A percentile compares a stretch with the other conserved stretches of the same genome.
Evolutionary conservation across 257 asterid genomes (phyloP).

Genomic region (Forsythia suspensa): DNA sequence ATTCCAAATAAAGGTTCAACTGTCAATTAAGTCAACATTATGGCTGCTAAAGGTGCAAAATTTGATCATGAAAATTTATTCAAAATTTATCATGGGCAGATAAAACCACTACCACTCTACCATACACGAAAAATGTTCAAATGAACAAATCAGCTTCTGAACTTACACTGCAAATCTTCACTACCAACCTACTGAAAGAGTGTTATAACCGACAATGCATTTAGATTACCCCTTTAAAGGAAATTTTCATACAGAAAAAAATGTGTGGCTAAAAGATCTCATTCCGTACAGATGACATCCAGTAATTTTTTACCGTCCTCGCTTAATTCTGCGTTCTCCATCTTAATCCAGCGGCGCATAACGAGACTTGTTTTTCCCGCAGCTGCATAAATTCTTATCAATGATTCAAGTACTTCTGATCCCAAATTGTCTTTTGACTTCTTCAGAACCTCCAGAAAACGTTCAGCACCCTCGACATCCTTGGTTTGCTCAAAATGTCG

Average conservation of each 20-base stretch:
- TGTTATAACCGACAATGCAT: background rate
- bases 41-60: slow-evolving; percentile 7
- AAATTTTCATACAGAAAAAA: background rate
- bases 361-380: slow-evolving; percentile 65
- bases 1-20: background rate
- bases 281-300: slow-evolving; percentile 52
- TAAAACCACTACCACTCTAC: background rate
- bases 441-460: slow-evolving; percentile 54
- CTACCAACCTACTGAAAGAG: background rate
- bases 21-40: slow-evolving; percentile 14
- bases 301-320: slow-evolving; percentile 68
- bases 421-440: slow-evolving; percentile 54
- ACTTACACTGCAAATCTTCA: slow-evolving; percentile 7
- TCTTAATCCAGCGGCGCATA: slow-evolving; percentile 69
- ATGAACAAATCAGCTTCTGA: slow-evolving; percentile 11
- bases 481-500: slow-evolving; percentile 58
- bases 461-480: slow-evolving; percentile 77
- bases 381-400: slow-evolving; percentile 71
- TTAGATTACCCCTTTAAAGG: background rate
- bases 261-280: slow-evolving; percentile 24
- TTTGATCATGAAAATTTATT: background rate
- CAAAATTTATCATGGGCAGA: slow-evolving; percentile 2
- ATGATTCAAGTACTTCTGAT: slow-evolving; percentile 51
- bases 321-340: slow-evolving; percentile 82
- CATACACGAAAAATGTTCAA: slow-evolving; percentile 9